phyloP scores from a whole-genome alignment of 306 rosid genomes.

The Albizia julibrissin region DNA sequence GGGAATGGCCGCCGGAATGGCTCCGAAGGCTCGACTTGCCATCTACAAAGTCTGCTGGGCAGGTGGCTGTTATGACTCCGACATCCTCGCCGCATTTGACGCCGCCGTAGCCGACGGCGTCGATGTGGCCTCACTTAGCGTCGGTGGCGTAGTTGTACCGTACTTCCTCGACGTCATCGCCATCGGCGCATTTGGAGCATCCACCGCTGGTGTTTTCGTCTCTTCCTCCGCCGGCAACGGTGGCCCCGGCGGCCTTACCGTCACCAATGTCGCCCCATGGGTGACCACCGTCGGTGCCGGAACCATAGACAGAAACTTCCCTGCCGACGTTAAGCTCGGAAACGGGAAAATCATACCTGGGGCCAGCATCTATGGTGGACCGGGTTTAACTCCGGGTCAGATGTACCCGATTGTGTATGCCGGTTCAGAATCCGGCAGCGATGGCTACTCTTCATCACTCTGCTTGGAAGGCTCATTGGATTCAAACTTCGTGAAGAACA shows the following conservation, averaged over 20 bases:
- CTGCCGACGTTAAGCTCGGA: conserved; percentile 78
- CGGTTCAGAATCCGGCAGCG: conserved; percentile 52
- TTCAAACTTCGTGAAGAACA: conserved; percentile 51
- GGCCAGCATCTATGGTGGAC: conserved; percentile 70
- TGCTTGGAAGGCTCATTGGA: conserved; percentile 76
- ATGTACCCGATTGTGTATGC: conserved; percentile 65
- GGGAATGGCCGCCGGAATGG: conserved; percentile 87
- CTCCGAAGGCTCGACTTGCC: conserved; percentile 86
- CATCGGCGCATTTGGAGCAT: conserved; percentile 70
- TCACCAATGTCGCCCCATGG: conserved; percentile 87
- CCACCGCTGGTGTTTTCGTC: conserved; percentile 65
- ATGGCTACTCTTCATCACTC: conserved; percentile 80
- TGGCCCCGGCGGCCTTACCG: conserved; percentile 78
- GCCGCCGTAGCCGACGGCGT: conserved; percentile 77
- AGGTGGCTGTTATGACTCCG: conserved; percentile 80
- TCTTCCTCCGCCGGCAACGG: conserved; percentile 84
- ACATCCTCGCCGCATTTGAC: conserved; percentile 86
- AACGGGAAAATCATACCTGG: conserved; percentile 61
- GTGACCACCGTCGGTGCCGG: conserved; percentile 92
- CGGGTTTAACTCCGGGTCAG: conserved; percentile 65
- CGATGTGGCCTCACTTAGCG: conserved; percentile 76
- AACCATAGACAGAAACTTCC: conserved; percentile 79
- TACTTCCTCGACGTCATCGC: conserved; percentile 80
- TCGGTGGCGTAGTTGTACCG: conserved; percentile 83
- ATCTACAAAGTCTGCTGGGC: conserved; percentile 85